These are phyloP conservation scores for Russula griseocarnosa DNA, from an alignment of 768 basidiomycete species.

Conservation along the genomic window DNA sequence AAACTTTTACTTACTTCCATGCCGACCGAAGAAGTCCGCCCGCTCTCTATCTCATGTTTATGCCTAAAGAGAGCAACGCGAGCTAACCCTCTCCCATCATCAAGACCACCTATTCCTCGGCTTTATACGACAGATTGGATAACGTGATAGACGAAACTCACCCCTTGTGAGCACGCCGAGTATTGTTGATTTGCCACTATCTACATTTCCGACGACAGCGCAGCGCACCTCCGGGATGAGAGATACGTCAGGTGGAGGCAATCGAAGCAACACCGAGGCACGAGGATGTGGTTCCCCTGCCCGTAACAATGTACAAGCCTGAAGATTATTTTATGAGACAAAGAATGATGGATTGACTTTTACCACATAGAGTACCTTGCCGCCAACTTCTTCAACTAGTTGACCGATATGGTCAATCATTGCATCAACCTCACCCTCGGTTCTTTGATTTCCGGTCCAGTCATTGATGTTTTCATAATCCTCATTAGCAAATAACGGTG, in stretches of 20 bases:
- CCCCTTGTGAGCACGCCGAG: conserved; percentile 94
- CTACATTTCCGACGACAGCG: conserved; percentile 94
- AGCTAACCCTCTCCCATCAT: conserved; percentile 77
- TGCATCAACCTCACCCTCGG: conserved; percentile 48
- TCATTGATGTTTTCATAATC: conserved; percentile 42
- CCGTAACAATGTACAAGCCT: conserved; percentile 59
- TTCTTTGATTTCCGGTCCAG: conserved; percentile 53
- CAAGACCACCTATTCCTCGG: conserved; percentile 52
- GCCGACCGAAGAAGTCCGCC: conserved; percentile 91
- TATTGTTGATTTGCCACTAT: conserved; percentile 92
- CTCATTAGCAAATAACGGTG: conserved; percentile 54
- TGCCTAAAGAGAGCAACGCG: conserved; percentile 91
- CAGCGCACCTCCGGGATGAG: conserved; percentile 89
- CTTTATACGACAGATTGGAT: conserved; percentile 29
- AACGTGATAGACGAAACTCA: conserved; percentile 33
- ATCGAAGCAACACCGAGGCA: conserved; percentile 57
- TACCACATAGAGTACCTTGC: conserved; percentile 48
- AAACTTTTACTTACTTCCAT: conserved; percentile 68
- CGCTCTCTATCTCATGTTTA: conserved; percentile 96
- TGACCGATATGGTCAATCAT: conserved; percentile 45
- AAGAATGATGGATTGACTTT: background rate
- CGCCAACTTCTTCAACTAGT: conserved; percentile 72
- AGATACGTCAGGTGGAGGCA: conserved; percentile 73
- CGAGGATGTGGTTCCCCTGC: conserved; percentile 48
- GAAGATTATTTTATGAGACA: conserved; percentile 9